A percentile compares a stretch with the other conserved stretches of the same genome.
phyloP scores from a whole-genome alignment of 495 filamentous ascomycete species.

The Chaetomidium leptoderma region DNA sequence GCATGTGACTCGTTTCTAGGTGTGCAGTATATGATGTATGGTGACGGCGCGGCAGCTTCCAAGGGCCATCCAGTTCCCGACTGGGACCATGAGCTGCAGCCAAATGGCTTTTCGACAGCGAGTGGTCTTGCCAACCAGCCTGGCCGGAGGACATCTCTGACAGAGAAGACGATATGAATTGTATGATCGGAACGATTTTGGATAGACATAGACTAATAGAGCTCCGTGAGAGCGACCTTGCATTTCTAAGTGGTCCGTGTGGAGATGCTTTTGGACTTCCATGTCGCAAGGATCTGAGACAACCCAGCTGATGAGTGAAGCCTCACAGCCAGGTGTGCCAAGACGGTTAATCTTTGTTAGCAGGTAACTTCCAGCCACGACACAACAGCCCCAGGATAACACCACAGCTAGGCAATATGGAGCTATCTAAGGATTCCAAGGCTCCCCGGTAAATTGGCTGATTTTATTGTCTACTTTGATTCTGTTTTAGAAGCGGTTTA shows the following conservation, averaged over 20 bases:
- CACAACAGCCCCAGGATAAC: neutral
- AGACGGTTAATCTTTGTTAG: slow-evolving; percentile 23
- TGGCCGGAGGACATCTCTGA: slow-evolving; percentile 37
- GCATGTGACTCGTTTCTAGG: slow-evolving; percentile 78
- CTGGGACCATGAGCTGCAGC: slow-evolving; percentile 14
- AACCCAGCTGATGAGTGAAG: slow-evolving; percentile 8
- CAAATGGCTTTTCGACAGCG: slow-evolving; percentile 15
- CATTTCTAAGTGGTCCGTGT: neutral
- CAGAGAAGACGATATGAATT: slow-evolving; percentile 34
- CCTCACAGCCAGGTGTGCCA: slow-evolving; percentile 7
- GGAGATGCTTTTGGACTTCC: neutral
- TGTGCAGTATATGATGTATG: slow-evolving; percentile 80
- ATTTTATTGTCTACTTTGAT: too few relatives aligned
- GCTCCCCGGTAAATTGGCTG: too few relatives aligned
- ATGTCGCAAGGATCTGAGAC: slow-evolving; percentile 2
- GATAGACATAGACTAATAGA: slow-evolving; percentile 16
- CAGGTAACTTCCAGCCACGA: slow-evolving; percentile 19
- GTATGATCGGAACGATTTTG: neutral
- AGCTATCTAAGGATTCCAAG: too few relatives aligned
- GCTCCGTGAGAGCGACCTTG: neutral
- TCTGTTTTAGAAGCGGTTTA: too few relatives aligned
- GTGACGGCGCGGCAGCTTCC: slow-evolving; percentile 45
- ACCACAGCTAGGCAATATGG: neutral
- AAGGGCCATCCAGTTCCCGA: slow-evolving; percentile 21
- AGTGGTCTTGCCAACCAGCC: slow-evolving; percentile 31